Base-by-base conservation (phyloP, 2,329 filamentous ascomycete species). In the Torrubiellomyces zombiae region DNA sequence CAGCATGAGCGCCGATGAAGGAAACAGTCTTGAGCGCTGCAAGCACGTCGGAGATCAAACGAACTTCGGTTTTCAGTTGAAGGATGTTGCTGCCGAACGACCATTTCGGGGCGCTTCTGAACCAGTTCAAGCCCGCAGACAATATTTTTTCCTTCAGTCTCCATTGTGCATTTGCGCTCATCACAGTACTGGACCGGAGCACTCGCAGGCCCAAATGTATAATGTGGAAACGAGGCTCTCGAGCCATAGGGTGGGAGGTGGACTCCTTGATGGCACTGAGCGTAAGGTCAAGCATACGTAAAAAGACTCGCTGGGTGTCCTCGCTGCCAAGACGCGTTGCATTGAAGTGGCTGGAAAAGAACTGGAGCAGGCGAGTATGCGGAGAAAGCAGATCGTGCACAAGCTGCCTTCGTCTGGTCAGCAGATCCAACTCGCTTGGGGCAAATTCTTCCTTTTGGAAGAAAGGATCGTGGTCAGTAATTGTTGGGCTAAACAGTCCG, bases 21-120 rank as follows among this genome's bases (percentile, higher is more conserved):
- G 67, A 58, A 8, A 83, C 64, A 3, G 56, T 60, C 33, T 72
- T 70, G 32, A 98, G 53, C 9, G 73, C 67, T 8, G 53, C 47
- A 24, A 75, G 58, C 18, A 94, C 73, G 44, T 94, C 83, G 6
- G 65, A 63, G 19, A 95, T 64, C 11, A 93, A 58, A 36, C 77
- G 76, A 17, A 82, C 70, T 51, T 99, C 89, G 0, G 91, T 86
- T 56, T 92, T 95, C 25, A 95, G 60, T 45, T 98, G 89, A 10
- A 98, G 56, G 24, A 80, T 68, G 44, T 94, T 98, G 39, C 86
- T 89, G 28, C 89, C 89, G 50, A 89, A 95, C 0, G 89, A 92
- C 86, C 89, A 98, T 36, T 73, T 70, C 9, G 85, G 81, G 5
- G 80, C 59, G 36, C 74, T 68, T 19, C 63, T 69, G 50, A 98